Evolutionary conservation across 208 protist genomes (phyloP), one percentile per base, ranked within the genome.

Genomic region (Acanthamoeba triangularis): DNA sequence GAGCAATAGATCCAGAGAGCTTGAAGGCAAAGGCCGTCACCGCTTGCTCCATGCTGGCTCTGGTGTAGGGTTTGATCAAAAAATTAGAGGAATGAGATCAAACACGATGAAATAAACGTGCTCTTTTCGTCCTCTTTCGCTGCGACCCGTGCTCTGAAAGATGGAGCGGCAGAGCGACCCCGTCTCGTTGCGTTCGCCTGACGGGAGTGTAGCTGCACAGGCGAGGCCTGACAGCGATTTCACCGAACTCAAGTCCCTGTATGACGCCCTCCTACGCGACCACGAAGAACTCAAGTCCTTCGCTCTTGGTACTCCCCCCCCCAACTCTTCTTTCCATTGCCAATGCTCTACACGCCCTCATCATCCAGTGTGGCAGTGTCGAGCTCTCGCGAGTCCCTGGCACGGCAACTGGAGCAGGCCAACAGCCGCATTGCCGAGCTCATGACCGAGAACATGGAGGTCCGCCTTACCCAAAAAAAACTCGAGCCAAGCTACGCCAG

Each of bases 251-350:
- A 5, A 28, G 63, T 4, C 63, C 16, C 4, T 25, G 16, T 72
- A 72, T 33, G 63, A 72, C 4, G 63, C 16, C n/a, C 63, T 72
- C 4, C 8, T 72, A 7, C 63, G 63, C 63, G 63, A 72, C 28
- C 20, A 72, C 63, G 63, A 72, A 72, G 63, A 72, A 25, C 63
- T 72, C 63, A 25, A 72, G 63, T 72, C 63, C 63, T 72, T 5
- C 63, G 63, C 63, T 28, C 3, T 72, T 3, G n/a, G 63, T 33
- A n/a, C n/a, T 4, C 63, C 8, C n/a, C n/a, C n/a, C n/a, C n/a
- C 63, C 20, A n/a, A n/a, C n/a, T n/a, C n/a, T 72, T 72, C 4
- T 33, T 72, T 72, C 16, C 4, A 35, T 72, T 33, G 63, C 16
- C n/a, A 35, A 14, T 33, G 63, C n/a, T 18, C 5, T 72, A 25